Evolutionary conservation across 768 basidiomycete genomes (phyloP).

Genomic region (Cubamyces sp.): DNA sequence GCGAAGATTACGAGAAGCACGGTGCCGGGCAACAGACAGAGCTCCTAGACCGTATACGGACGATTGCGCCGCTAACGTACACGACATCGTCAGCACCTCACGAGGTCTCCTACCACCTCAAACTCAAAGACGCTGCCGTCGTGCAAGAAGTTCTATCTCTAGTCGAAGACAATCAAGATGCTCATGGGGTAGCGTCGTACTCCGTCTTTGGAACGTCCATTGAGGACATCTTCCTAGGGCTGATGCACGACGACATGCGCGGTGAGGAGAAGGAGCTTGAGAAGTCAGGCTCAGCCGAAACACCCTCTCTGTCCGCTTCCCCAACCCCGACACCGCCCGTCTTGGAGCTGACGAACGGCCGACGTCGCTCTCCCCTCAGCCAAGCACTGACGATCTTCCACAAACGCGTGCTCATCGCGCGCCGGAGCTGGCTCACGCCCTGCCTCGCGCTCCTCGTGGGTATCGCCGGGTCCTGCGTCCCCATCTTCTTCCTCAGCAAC

Average conservation of each 20-base stretch:
- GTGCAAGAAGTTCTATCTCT: conserved; percentile 61
- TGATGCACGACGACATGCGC: conserved; percentile 54
- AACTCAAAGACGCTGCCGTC: conserved; percentile 55
- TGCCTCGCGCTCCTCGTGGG: conserved; percentile 49
- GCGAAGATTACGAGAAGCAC: conserved; percentile 23
- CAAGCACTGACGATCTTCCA: conserved; percentile 77
- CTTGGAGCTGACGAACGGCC: conserved; percentile 54
- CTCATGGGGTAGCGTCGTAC: conserved; percentile 52
- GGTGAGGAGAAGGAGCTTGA: conserved; percentile 36
- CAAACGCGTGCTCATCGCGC: conserved; percentile 66
- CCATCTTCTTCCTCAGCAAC: conserved; percentile 63
- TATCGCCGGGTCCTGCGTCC: conserved; percentile 69
- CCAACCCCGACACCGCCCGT: neutral
- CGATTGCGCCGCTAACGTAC: conserved; percentile 49
- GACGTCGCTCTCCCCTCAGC: conserved; percentile 54
- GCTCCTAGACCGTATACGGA: conserved; percentile 18
- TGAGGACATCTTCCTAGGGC: conserved; percentile 78
- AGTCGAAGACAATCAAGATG: conserved; percentile 49
- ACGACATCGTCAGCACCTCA: conserved; percentile 46
- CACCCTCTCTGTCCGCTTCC: conserved; percentile 22
- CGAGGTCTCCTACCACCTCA: conserved; percentile 58
- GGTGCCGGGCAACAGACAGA: conserved; percentile 33
- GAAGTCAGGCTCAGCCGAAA: conserved; percentile 10
- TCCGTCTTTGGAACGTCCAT: conserved; percentile 76
- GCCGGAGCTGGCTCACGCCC: conserved; percentile 71